Percentiles rank a stretch among this genome's conserved stretches.
Evolutionary conservation across 768 basidiomycete species (phyloP).

Genomic region (Pleurotus pulmonarius): DNA sequence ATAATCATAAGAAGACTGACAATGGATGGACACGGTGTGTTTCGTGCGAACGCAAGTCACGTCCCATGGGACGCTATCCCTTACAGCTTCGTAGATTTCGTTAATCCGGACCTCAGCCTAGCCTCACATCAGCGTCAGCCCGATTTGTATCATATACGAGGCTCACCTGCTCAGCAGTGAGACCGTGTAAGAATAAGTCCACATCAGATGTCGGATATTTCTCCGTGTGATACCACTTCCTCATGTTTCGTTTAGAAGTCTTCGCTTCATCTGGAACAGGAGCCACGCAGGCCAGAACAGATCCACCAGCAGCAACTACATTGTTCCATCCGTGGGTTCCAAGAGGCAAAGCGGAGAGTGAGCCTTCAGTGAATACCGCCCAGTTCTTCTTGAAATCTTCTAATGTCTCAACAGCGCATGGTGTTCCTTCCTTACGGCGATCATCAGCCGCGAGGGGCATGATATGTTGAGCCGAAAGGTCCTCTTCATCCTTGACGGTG

Average conservation of each 20-base stretch:
- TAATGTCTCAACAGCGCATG: conserved; percentile 42
- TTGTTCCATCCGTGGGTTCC: conserved; percentile 44
- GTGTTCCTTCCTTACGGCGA: conserved; percentile 46
- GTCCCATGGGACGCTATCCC: conserved; percentile 66
- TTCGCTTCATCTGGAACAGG: conserved; percentile 47
- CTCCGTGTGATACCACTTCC: conserved; percentile 53
- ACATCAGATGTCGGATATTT: conserved; percentile 61
- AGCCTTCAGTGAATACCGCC: conserved; percentile 59
- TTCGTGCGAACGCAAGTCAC: conserved; percentile 64
- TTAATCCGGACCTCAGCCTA: conserved; percentile 59
- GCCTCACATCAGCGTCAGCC: background rate
- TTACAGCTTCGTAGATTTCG: conserved; percentile 57
- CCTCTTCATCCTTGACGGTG: conserved; percentile 38
- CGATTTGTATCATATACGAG: background rate
- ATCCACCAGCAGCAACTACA: conserved; percentile 58
- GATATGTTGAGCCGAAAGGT: conserved; percentile 44
- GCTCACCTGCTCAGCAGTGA: conserved; percentile 49
- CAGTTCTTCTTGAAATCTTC: conserved; percentile 65
- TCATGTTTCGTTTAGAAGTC: conserved; percentile 49
- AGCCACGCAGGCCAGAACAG: conserved; percentile 53
- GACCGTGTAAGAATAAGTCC: conserved; percentile 59
- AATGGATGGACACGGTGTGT: conserved; percentile 63
- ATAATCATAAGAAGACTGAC: conserved; percentile 24
- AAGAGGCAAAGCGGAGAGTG: conserved; percentile 52
- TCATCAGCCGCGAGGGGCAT: conserved; percentile 44